phyloP scores from a whole-genome alignment of 208 protist species.

The Endotrypanum monterogeii region DNA sequence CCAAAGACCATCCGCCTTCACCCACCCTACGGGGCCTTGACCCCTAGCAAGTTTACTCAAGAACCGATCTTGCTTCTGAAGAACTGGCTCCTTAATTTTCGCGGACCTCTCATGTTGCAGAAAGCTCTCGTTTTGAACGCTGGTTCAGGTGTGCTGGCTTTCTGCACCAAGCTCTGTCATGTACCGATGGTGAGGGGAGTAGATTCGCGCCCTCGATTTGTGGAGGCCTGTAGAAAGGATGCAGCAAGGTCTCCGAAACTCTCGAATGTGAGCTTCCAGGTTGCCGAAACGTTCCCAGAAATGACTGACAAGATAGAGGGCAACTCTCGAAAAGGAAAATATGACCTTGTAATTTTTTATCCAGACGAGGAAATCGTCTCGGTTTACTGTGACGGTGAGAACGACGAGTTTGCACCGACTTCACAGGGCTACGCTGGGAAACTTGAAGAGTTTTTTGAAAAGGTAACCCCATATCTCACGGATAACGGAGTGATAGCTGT shows the following conservation, averaged over 20 bases:
- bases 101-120: slow-evolving; percentile 60
- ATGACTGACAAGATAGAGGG: neutral
- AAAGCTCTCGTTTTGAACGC: slow-evolving; percentile 67
- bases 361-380: slow-evolving; percentile 72
- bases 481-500: slow-evolving; percentile 80
- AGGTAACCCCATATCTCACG: slow-evolving; percentile 49
- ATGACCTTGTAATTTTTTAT: slow-evolving; percentile 77
- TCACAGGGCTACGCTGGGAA: slow-evolving; percentile 57
- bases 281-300: slow-evolving; percentile 69
- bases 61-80: slow-evolving; percentile 78
- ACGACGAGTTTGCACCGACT: slow-evolving; percentile 55
- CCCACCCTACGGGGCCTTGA: slow-evolving; percentile 67
- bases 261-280: slow-evolving; percentile 72
- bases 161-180: slow-evolving; percentile 45
- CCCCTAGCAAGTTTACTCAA: slow-evolving; percentile 53
- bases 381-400: slow-evolving; percentile 35
- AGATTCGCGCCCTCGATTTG: slow-evolving; percentile 67
- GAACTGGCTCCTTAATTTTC: slow-evolving; percentile 75
- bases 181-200: slow-evolving; percentile 85
- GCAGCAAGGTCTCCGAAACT: slow-evolving; percentile 39
- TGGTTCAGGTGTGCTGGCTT: slow-evolving; percentile 57
- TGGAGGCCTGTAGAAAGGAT: slow-evolving; percentile 58
- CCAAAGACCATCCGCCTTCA: slow-evolving; percentile 56
- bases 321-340: slow-evolving; percentile 33
- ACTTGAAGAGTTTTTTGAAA: slow-evolving; percentile 87